phyloP scores from a whole-genome alignment of 805 yeast species.

The Yarrowia keelungensis region DNA sequence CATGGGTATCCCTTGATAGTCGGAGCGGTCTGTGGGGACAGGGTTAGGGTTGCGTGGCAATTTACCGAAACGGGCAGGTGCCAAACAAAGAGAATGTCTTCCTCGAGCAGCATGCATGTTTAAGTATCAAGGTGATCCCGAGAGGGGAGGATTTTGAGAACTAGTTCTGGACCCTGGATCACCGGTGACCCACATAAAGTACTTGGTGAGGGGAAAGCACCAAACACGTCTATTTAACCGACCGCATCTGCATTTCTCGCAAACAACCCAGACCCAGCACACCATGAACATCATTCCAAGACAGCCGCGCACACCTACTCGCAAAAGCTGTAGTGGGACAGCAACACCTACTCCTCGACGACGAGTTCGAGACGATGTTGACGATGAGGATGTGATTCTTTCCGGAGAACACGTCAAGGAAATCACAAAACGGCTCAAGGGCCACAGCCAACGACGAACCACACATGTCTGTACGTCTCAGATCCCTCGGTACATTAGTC shows the following conservation, averaged over 20 bases:
- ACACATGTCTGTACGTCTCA: background rate
- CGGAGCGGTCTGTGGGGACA: slow-evolving; percentile 4
- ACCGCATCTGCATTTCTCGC: background rate
- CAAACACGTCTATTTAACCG: background rate
- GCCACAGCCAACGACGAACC: background rate
- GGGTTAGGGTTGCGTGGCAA: slow-evolving; percentile 10
- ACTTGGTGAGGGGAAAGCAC: background rate
- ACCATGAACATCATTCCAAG: slow-evolving; percentile 31
- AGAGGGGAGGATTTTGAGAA: background rate
- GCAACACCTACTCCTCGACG: slow-evolving; percentile 33
- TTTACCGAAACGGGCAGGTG: background rate
- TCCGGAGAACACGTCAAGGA: slow-evolving; percentile 22
- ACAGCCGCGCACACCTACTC: slow-evolving; percentile 37
- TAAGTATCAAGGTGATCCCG: background rate
- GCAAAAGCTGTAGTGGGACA: slow-evolving; percentile 27
- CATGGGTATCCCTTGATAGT: slow-evolving; percentile 10
- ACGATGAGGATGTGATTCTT: background rate
- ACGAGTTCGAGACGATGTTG: slow-evolving; percentile 17
- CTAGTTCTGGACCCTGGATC: slow-evolving; percentile 9
- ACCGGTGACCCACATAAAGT: background rate
- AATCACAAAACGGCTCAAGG: slow-evolving; percentile 17
- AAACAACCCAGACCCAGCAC: background rate
- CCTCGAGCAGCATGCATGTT: background rate
- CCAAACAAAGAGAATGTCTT: slow-evolving; percentile 14
- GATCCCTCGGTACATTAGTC: slow-evolving; percentile 22